Base-by-base conservation (phyloP, 371 early-diverging fungal genomes). In the Capniomyces stellatus region DNA sequence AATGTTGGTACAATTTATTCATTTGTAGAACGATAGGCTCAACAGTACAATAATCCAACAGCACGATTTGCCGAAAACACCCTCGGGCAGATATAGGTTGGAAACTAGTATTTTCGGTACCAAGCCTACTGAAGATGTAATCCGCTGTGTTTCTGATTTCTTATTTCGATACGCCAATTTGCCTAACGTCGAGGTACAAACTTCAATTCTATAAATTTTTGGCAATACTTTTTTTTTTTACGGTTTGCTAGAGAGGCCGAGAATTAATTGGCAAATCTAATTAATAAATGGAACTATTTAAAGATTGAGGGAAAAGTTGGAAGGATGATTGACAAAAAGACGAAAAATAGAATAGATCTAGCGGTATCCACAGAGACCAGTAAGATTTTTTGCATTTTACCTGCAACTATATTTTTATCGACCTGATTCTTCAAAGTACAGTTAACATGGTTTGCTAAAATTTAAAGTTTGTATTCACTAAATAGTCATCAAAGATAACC, bases 291-390 rank as follows among this genome's bases (percentile, higher is more conserved):
- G 10, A 30, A 19, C 23, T 2, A 2, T 29, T 41, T n/a, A 42
- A 42, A 83, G 82, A 85, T 89, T 54, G 89, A 89, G 61, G 87
- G 83, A 18, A 89, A 89, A 60, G 63, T 89, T 21, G 89, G 89
- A 18, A 51, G 72, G 22, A 62, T 89, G 39, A 61, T 84, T 3
- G 84, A 84, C 57, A 83, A 73, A 52, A 59, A 59, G 21, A 75
- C 76, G 2, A 54, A 66, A 0, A 58, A 67, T 47, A 74, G 89
- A 28, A 61, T 85, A 18, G 55, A 58, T n/a, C 61, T 86, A 23
- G 76, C 74, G 1, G 76, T 82, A 18, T 30, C 57, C 27, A 78
- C 78, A 43, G 89, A 88, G 59, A 73, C 79, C 52, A 75, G 77
- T 71, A 71, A 65, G 30, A n/a, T 27, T 23, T 30, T 50, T 50